Conservation (phyloP, 164 flowering plant genomes). For the Sedum album region DNA sequence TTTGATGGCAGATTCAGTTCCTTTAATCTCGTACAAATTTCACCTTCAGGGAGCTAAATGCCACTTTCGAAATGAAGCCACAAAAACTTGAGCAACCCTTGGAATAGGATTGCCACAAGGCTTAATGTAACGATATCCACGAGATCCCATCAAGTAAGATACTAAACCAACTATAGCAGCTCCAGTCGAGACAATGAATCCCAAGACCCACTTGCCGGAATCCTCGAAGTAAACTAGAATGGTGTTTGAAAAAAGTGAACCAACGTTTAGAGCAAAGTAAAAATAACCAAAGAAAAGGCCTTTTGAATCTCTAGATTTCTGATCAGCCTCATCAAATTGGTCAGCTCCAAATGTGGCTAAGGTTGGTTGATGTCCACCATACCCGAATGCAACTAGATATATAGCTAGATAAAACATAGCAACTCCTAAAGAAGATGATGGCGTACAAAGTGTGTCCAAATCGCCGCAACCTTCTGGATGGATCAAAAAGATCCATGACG, state of each 20-base stretch:
- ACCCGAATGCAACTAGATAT: slow-evolving; percentile 10
- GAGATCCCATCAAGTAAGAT: slow-evolving; percentile 8
- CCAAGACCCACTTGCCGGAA: slow-evolving; percentile 6
- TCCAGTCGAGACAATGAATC: slow-evolving; percentile 8
- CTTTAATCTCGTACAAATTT: slow-evolving; percentile 9
- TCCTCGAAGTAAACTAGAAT: slow-evolving; percentile 9
- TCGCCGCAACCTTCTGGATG: slow-evolving; percentile 11
- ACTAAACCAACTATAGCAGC: slow-evolving; percentile 10
- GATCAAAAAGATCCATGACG: slow-evolving; percentile 10
- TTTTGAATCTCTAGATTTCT: slow-evolving; percentile 8
- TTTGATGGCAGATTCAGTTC: not conserved
- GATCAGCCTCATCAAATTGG: slow-evolving; percentile 11
- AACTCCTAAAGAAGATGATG: not conserved
- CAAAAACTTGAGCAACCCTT: slow-evolving; percentile 8
- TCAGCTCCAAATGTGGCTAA: slow-evolving; percentile 14
- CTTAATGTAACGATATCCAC: slow-evolving; percentile 4
- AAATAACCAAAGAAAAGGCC: slow-evolving; percentile 12
- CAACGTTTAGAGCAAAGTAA: slow-evolving; percentile 10
- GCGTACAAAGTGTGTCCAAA: not conserved
- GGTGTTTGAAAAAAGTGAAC: slow-evolving; percentile 13
- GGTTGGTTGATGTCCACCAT: slow-evolving; percentile 13
- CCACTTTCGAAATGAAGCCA: slow-evolving; percentile 9
- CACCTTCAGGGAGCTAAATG: not conserved
- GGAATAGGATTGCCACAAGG: slow-evolving; percentile 10
- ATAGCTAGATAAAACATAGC: slow-evolving; percentile 9